Conservation (phyloP, 2,329 filamentous ascomycete genomes). For the Fonsecaea monophora region DNA sequence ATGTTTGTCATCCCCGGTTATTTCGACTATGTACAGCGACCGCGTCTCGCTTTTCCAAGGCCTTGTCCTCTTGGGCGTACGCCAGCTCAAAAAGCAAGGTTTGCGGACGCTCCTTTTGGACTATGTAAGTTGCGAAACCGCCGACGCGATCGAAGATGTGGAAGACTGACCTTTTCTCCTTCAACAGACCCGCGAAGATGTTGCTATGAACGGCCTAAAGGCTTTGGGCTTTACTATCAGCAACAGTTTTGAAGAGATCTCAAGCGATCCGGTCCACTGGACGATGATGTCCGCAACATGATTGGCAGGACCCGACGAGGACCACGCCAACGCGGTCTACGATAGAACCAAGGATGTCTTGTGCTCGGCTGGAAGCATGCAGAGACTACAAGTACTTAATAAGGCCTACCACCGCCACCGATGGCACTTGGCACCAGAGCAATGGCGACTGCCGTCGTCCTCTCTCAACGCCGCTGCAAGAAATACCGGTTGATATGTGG, state of each 20-base stretch:
- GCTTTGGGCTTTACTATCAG: conserved; percentile 81
- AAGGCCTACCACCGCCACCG: background rate
- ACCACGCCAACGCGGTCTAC: background rate
- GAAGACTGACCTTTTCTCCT: conserved; percentile 5
- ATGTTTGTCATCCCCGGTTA: conserved; percentile 80
- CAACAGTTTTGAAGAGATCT: conserved; percentile 83
- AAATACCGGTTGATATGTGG: background rate
- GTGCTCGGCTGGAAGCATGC: background rate
- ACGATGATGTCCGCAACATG: conserved; percentile 53
- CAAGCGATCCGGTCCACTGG: conserved; percentile 69
- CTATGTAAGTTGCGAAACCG: conserved; percentile 67
- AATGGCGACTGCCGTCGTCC: background rate
- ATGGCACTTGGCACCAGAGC: background rate
- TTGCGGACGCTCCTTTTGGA: conserved; percentile 76
- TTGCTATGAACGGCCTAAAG: conserved; percentile 73
- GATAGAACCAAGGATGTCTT: background rate
- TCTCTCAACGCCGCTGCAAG: background rate
- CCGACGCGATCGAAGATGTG: conserved; percentile 17
- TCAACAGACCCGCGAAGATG: conserved; percentile 70
- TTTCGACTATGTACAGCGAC: conserved; percentile 70
- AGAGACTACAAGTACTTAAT: background rate
- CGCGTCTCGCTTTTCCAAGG: conserved; percentile 78
- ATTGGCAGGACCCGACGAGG: conserved; percentile 1
- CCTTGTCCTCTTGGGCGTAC: conserved; percentile 77
- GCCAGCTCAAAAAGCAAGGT: conserved; percentile 80